These are phyloP conservation scores for Linnemannia hyalina DNA, from an alignment of 192 early-diverging fungal species.

Conservation along the genomic window DNA sequence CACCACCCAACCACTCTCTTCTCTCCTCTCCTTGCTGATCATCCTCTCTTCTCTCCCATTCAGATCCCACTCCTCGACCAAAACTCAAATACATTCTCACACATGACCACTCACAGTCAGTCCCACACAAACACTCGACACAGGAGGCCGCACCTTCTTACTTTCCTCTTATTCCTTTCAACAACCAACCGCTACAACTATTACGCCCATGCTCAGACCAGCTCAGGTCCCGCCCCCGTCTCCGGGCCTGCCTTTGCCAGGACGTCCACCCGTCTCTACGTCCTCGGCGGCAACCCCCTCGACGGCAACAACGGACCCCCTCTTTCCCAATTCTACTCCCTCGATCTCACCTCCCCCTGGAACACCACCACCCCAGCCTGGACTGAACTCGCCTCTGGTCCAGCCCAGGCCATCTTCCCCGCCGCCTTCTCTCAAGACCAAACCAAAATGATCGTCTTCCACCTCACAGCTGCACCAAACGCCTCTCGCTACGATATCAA, in stretches of 20 bases:
- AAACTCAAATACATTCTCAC: neutral
- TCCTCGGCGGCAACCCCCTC: constrained; percentile 16
- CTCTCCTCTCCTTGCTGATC: neutral
- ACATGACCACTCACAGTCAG: neutral
- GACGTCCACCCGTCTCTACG: constrained; percentile 21
- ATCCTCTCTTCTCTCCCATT: neutral
- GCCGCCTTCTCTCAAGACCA: constrained; percentile 31
- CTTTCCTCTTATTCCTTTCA: neutral
- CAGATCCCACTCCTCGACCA: neutral
- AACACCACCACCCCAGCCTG: constrained; percentile 16
- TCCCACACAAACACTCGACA: neutral
- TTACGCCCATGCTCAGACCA: neutral
- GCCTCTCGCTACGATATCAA: constrained; percentile 19
- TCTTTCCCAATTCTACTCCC: constrained; percentile 27
- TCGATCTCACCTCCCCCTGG: constrained; percentile 34
- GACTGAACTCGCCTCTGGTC: constrained; percentile 28
- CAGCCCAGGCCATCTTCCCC: constrained; percentile 20
- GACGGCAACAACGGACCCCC: constrained; percentile 9
- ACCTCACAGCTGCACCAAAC: neutral
- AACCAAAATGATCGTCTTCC: constrained; percentile 39
- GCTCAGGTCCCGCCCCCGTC: neutral
- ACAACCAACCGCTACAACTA: neutral
- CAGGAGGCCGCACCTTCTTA: neutral
- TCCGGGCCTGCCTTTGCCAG: constrained; percentile 31
- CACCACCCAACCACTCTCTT: neutral